phyloP scores from a whole-genome alignment of 345 rosid species.

The Eucalyptus melliodora region DNA sequence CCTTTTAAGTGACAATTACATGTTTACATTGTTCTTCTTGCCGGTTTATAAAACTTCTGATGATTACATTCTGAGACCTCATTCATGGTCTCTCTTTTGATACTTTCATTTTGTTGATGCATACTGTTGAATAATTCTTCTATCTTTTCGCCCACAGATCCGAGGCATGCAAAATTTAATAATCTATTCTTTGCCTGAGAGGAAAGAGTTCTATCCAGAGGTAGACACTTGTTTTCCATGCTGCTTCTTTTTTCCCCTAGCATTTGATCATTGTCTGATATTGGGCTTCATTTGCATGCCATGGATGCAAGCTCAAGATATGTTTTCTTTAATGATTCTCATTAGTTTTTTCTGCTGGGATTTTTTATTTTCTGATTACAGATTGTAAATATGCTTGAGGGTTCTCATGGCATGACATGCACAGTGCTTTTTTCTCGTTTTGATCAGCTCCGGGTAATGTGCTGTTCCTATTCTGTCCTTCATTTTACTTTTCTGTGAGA shows the following conservation, averaged over 20 bases:
- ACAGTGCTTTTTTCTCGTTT: constrained; percentile 68
- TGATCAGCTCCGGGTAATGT: constrained; percentile 59
- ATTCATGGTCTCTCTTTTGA: not conserved
- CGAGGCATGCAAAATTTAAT: constrained; percentile 80
- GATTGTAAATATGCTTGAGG: constrained; percentile 89
- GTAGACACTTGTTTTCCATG: constrained; percentile 2
- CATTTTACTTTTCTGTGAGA: not conserved
- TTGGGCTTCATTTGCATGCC: not conserved
- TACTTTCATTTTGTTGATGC: not conserved
- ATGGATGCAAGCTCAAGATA: not conserved
- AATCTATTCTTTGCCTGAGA: constrained; percentile 81
- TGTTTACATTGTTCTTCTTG: not conserved
- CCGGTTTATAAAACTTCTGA: not conserved
- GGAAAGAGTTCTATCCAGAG: constrained; percentile 94
- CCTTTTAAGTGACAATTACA: not conserved
- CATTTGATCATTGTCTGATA: not conserved
- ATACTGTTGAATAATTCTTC: not conserved
- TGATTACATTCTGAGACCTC: not conserved
- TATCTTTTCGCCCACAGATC: constrained; percentile 31
- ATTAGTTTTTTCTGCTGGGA: not conserved
- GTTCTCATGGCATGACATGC: constrained; percentile 52
- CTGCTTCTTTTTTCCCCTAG: not conserved
- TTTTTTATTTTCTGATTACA: constrained; percentile 11
- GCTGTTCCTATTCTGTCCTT: not conserved
- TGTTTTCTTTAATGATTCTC: not conserved